Evolutionary conservation across 2,329 filamentous ascomycete species (phyloP).

Genomic region (Ophiostoma tasmaniense): DNA sequence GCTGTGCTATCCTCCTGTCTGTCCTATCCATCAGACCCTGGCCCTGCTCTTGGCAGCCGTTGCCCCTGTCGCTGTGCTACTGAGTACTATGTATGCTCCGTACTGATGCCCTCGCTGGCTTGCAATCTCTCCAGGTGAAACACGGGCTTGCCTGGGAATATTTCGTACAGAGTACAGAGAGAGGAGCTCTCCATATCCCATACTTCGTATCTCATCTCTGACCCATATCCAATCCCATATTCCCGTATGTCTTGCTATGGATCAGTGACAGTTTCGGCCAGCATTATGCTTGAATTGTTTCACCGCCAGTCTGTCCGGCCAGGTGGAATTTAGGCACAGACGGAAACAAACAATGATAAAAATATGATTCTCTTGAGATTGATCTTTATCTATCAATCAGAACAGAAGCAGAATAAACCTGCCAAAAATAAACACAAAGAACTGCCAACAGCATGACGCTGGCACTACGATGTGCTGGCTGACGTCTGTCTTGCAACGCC

Average conservation of each 20-base stretch:
- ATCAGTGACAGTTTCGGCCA: background rate
- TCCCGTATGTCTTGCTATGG: too few relatives aligned
- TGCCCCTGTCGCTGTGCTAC: background rate
- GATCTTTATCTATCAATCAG: too few relatives aligned
- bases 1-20: background rate
- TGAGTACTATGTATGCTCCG: too few relatives aligned
- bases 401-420: background rate
- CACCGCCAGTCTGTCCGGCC: conserved; percentile 1
- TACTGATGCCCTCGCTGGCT: background rate
- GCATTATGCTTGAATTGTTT: background rate
- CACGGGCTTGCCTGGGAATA: background rate
- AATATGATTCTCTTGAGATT: too few relatives aligned
- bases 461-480: background rate
- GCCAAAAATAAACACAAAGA: too few relatives aligned
- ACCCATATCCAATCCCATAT: too few relatives aligned
- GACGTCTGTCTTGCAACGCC: background rate
- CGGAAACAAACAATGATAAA: background rate
- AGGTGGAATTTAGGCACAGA: background rate
- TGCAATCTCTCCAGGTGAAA: conserved; percentile 4
- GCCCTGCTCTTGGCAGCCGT: background rate
- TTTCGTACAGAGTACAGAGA: too few relatives aligned
- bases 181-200: background rate
- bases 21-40: background rate
- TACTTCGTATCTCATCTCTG: too few relatives aligned
- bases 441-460: background rate